These are phyloP conservation scores for Colletotrichum magnum DNA, from an alignment of 2,329 filamentous ascomycete species.

Conservation along the genomic window DNA sequence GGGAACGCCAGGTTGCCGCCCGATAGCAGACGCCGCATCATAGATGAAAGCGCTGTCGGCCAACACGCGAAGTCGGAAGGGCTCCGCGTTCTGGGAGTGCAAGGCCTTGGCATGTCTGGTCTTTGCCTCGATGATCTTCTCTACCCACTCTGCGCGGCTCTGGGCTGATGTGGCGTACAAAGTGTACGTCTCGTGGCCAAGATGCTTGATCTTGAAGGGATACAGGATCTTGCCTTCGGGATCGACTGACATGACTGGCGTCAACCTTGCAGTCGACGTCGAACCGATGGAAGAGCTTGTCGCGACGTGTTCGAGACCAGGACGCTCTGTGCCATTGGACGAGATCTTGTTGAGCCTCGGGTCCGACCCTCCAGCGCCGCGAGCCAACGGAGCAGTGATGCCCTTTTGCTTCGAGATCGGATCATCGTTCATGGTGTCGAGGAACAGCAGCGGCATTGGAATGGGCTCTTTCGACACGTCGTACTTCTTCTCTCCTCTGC, in stretches of 20 bases:
- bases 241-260: conserved; percentile 69
- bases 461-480: conserved; percentile 97
- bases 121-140: conserved; percentile 95
- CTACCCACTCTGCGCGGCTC: conserved; percentile 89
- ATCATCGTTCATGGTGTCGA: conserved; percentile 94
- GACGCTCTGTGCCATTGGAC: conserved; percentile 66
- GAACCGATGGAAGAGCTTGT: conserved; percentile 77
- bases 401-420: conserved; percentile 88
- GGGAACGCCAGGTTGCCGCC: conserved; percentile 76
- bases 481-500: conserved; percentile 84
- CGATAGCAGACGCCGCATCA: conserved; percentile 72
- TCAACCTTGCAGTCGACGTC: conserved; percentile 54
- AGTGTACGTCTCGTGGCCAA: conserved; percentile 93
- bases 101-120: conserved; percentile 91
- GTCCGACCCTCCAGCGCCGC: conserved; percentile 72
- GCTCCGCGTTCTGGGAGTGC: conserved; percentile 93
- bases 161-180: conserved; percentile 85
- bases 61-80: conserved; percentile 91
- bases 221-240: conserved; percentile 88
- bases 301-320: conserved; percentile 75
- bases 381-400: conserved; percentile 73
- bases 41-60: conserved; percentile 93
- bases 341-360: conserved; percentile 70
- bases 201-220: conserved; percentile 95
- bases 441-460: conserved; percentile 93